Evolutionary conservation across 2,329 filamentous ascomycete species (phyloP), one percentile per base, ranked within the genome.

Genomic region (Canariomyces notabilis): DNA sequence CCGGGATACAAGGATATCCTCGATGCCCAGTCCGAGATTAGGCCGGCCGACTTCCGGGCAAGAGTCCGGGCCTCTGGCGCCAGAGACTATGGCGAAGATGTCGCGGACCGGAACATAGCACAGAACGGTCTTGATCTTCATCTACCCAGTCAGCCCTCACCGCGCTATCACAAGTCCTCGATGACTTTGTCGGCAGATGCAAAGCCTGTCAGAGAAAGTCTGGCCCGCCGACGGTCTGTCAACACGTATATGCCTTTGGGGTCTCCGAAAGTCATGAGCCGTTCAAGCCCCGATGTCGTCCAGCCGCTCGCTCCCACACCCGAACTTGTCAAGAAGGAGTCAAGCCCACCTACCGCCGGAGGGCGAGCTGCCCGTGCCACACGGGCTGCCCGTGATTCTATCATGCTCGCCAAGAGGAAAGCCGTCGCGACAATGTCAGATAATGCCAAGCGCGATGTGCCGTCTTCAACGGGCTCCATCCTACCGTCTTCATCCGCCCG

Each of bases 61-160:
- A 68, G 76, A 14, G 55, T 80, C 2, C 61, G 70, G 44, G 76
- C 77, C 1, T 59, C 74, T 0, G 78, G 77, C 1, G 65, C 67
- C 0, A 68, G 71, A 35, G 72, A 77, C 40, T 82, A 79, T 53
- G 80, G 75, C n/a, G 82, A 85, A 58, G 80, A 83, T 57, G 78
- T 83, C 2, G 80, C 79, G 2, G 78, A 82, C 52, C 70, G 81
- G 26, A 84, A 84, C 50, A 66, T 79, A 37, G 62, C 60, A 4
- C 59, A 66, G 19, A 73, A 67, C 36, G 55, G 57, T 1, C 50
- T 61, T 29, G 54, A 67, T 42, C 50, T 69, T 5, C 42, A 9
- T 29, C 34, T 12, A 22, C 22, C 8, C n/a, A 26, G 9, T 14
- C 35, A 22, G 15, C 38, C 2, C 35, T 35, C 23, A 39, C 37